These are phyloP conservation scores for Tephrocybe sp. DNA, from an alignment of 768 basidiomycete species.

Conservation along the genomic window DNA sequence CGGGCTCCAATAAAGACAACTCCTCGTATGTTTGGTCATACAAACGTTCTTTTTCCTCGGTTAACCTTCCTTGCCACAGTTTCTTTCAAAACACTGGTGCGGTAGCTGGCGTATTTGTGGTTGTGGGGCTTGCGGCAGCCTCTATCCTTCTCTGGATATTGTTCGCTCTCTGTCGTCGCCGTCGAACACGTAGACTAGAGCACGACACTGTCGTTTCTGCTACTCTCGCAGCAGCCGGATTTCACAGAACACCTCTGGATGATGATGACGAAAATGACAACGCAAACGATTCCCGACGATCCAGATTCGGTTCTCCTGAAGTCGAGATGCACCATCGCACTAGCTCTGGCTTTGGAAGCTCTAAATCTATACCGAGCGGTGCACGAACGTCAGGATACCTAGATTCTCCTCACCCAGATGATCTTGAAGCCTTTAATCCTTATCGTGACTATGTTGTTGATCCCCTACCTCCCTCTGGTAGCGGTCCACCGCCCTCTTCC, in stretches of 20 bases:
- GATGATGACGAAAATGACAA: conserved; percentile 46
- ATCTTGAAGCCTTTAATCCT: conserved; percentile 45
- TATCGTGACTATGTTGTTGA: conserved; percentile 44
- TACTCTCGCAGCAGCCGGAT: conserved; percentile 67
- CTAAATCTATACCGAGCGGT: conserved; percentile 24
- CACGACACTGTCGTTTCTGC: conserved; percentile 73
- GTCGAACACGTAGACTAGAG: conserved; percentile 57
- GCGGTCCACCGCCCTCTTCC: conserved; percentile 37
- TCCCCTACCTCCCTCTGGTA: conserved; percentile 33
- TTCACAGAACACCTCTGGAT: conserved; percentile 64
- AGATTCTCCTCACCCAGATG: conserved; percentile 32
- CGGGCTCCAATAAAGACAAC: conserved; percentile 34
- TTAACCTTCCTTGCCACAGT: conserved; percentile 30
- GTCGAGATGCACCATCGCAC: conserved; percentile 41
- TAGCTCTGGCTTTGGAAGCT: conserved; percentile 28
- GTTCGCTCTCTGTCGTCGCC: conserved; percentile 67
- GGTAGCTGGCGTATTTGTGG: conserved; percentile 87
- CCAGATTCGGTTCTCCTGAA: conserved; percentile 26
- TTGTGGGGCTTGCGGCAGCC: conserved; percentile 79
- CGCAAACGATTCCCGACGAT: conserved; percentile 19
- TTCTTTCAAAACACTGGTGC: conserved; percentile 91
- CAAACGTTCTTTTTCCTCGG: conserved; percentile 4
- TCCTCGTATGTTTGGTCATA: conserved; percentile 41
- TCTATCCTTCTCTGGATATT: conserved; percentile 67
- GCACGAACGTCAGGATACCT: conserved; percentile 34